phyloP scores from a whole-genome alignment of 805 yeast species.

The Candida endomychidarum region DNA sequence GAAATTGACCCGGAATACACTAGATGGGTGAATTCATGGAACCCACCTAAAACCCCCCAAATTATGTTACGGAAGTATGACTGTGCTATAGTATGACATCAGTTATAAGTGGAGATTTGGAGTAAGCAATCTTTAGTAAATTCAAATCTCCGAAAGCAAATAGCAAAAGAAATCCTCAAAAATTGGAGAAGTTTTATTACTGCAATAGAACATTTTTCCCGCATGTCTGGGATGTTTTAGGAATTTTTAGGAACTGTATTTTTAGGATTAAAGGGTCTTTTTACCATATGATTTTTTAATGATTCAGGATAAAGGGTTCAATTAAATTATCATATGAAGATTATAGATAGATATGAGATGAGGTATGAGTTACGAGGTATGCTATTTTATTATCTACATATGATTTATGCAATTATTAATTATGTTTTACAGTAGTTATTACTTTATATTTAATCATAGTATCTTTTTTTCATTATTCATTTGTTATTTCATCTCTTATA shows the following conservation, averaged over 20 bases:
- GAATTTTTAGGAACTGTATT: not conserved
- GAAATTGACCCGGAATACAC: too few relatives aligned
- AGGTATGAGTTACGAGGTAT: not conserved
- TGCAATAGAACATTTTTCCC: slow-evolving; percentile 5
- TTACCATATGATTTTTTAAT: slow-evolving; percentile 1
- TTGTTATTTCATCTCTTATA: not conserved
- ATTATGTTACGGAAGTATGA: too few relatives aligned
- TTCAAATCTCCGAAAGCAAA: not conserved
- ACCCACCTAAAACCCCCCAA: too few relatives aligned
- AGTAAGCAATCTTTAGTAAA: not conserved
- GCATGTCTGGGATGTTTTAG: not conserved
- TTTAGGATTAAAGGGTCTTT: not conserved
- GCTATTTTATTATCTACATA: slow-evolving; percentile 2
- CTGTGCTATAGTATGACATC: slow-evolving; percentile 1
- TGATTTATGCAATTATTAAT: slow-evolving; percentile 3
- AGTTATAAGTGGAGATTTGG: not conserved
- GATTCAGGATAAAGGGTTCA: too few relatives aligned
- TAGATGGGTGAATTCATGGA: too few relatives aligned
- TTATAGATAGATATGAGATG: not conserved
- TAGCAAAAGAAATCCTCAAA: slow-evolving; percentile 1
- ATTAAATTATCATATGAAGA: not conserved
- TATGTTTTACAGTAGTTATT: not conserved
- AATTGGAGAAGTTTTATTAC: slow-evolving; percentile 5
- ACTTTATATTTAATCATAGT: not conserved
- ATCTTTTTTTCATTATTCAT: too few relatives aligned